Base-by-base conservation (phyloP, 306 rosid species). In the Phaseolus lunatus region DNA sequence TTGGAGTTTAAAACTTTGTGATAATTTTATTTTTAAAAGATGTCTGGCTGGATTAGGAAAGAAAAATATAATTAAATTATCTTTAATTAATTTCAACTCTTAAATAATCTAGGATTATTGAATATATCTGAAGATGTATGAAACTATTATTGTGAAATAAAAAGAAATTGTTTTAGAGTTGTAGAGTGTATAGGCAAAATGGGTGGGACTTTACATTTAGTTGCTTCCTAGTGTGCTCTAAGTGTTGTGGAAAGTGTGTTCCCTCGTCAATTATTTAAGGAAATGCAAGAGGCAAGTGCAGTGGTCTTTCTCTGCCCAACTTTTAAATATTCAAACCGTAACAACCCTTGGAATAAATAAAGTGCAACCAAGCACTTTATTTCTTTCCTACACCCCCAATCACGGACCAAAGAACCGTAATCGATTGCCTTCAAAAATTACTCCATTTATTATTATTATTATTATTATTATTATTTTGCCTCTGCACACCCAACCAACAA, bases 321-420 rank as follows among this genome's bases (percentile, higher is more conserved):
- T 59, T 57, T 15, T 23, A 35, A 68, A 57, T 68, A 41, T 9
- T 49, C 69, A 64, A 45, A 61, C 41, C 24, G 41, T 5, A 54
- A 33, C 11, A 13, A 68, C 69, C 73, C 64, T n/a, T 19, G 48
- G 14, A 54, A 27, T 20, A 22, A 62, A 54, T 49, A 78, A 65
- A 66, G 83, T 66, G 75, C 31, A 77, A 53, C 5, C 48, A 43
- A 53, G 1, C 44, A 1, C 45, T 47, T 54, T 53, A 29, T 20
- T 19, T 35, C 37, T 37, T 56, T 13, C 31, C 15, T 37, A 15
- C 4, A 72, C 61, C 83, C 54, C 59, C 39, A 83, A 57, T 78
- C 80, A 78, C 68, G 80, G 83, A 56, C 80, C 67, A 50, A 56
- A 56, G 18, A 57, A 72, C 29, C n/a, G 24, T 9, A 10, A 22